phyloP scores from a whole-genome alignment of 345 rosid genomes.

The Brassica juncea region DNA sequence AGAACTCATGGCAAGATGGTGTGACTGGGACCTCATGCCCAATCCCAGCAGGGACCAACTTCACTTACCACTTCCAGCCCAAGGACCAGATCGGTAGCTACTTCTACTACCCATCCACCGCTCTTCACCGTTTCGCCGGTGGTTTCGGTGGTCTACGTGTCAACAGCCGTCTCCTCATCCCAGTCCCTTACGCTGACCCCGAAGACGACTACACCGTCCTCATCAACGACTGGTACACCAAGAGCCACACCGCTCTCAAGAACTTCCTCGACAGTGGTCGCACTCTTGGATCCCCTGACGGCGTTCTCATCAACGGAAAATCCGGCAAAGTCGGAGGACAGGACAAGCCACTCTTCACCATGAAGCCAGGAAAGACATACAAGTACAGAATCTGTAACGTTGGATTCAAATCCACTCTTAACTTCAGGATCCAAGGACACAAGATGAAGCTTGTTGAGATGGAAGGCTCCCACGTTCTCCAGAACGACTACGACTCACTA shows the following conservation, averaged over 20 bases:
- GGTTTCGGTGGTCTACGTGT: constrained; percentile 77
- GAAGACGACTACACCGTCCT: constrained; percentile 64
- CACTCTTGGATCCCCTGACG: constrained; percentile 53
- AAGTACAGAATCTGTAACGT: constrained; percentile 68
- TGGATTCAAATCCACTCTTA: constrained; percentile 57
- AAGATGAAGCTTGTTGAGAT: constrained; percentile 72
- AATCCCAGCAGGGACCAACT: constrained; percentile 64
- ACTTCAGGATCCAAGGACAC: constrained; percentile 74
- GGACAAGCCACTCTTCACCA: constrained; percentile 52
- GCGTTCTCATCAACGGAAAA: constrained; percentile 67
- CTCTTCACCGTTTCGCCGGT: constrained; percentile 58
- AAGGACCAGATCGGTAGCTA: constrained; percentile 90
- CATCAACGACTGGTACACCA: constrained; percentile 63
- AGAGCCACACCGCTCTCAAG: constrained; percentile 54
- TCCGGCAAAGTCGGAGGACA: constrained; percentile 42
- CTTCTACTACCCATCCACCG: constrained; percentile 62
- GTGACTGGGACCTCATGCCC: constrained; percentile 73
- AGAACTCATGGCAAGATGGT: constrained; percentile 88
- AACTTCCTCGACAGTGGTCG: constrained; percentile 56
- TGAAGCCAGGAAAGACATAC: constrained; percentile 69
- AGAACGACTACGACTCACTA: constrained; percentile 65
- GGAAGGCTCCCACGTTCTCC: constrained; percentile 72
- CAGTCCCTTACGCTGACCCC: constrained; percentile 67
- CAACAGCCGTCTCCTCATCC: constrained; percentile 72
- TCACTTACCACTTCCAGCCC: constrained; percentile 77